Conservation (phyloP, 768 basidiomycete species). For the Amanita molliuscula region DNA sequence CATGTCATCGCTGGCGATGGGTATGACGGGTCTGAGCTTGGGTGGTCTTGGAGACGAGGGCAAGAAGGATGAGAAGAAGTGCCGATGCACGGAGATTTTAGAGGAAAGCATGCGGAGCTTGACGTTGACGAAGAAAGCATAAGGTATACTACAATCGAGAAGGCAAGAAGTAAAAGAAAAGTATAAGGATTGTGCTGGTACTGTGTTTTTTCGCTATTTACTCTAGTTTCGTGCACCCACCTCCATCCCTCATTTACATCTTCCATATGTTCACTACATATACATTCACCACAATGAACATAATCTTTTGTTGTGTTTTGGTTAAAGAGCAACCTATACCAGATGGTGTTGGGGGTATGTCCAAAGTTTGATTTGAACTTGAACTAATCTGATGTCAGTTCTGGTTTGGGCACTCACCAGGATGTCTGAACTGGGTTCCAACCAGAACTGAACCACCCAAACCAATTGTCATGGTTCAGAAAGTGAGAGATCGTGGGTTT, state of each 20-base stretch:
- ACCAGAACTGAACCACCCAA: too few species aligned
- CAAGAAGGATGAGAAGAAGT: constrained; percentile 15
- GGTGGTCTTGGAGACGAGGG: neutral
- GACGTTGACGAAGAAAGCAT: constrained; percentile 46
- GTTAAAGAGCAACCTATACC: too few species aligned
- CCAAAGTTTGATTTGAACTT: too few species aligned
- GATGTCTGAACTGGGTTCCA: too few species aligned
- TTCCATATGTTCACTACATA: neutral
- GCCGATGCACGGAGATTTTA: constrained; percentile 26
- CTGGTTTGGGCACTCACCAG: too few species aligned
- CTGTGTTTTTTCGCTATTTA: neutral
- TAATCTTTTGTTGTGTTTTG: too few species aligned
- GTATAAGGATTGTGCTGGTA: neutral
- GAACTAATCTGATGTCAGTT: too few species aligned
- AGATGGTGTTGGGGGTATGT: too few species aligned
- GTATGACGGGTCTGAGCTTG: constrained; percentile 6
- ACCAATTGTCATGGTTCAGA: too few species aligned
- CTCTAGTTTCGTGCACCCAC: neutral
- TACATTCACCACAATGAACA: too few species aligned
- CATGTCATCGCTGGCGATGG: neutral
- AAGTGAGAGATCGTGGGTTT: too few species aligned
- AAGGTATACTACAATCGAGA: neutral
- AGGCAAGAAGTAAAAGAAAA: neutral
- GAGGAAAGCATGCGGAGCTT: constrained; percentile 65
- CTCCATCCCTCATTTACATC: neutral